Base-by-base conservation (phyloP, 2,329 filamentous ascomycete genomes). In the Exophiala sp. region DNA sequence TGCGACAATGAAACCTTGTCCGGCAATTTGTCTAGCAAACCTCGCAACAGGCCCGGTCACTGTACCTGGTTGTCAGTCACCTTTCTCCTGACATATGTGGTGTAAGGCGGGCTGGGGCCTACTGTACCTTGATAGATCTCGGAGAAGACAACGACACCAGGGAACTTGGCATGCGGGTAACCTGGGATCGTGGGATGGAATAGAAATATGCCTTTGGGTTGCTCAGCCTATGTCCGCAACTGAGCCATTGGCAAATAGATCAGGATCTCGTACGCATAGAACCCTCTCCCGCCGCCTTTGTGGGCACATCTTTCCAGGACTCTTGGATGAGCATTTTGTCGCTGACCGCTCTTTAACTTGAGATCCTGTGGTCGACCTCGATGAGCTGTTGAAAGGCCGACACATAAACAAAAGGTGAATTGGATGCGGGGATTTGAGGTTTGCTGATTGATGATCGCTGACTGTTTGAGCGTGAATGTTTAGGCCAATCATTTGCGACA, bases 81-180 rank as follows among this genome's bases (percentile, higher is more conserved):
- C n/a, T n/a, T n/a, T n/a, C n/a, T n/a, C n/a, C n/a, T n/a, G n/a
- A n/a, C n/a, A n/a, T n/a, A n/a, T n/a, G n/a, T n/a, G n/a, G n/a
- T n/a, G n/a, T n/a, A n/a, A n/a, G n/a, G n/a, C n/a, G n/a, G n/a
- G n/a, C n/a, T n/a, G n/a, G n/a, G n/a, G n/a, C n/a, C n/a, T n/a
- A n/a, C n/a, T n/a, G n/a, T 68, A 89, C 88, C 89, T 82, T 96
- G 90, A 65, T 96, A 96, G 63, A 96, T 96, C 71, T 96, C 90
- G 61, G 85, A 90, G 66, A 95, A 96, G 49, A 96, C 76, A 11
- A 87, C 85, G 3, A 96, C 86, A 16, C 86, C 89, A 0, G 89
- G 89, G 63, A 95, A 95, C 63, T 81, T 89, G 68, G 90, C 90
- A 59, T 93, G 83, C 22, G 90, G 88, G 65, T 95, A 95, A 53